phyloP scores from a whole-genome alignment of 2,329 filamentous ascomycete species.

The Trichocomaceae sp. region DNA sequence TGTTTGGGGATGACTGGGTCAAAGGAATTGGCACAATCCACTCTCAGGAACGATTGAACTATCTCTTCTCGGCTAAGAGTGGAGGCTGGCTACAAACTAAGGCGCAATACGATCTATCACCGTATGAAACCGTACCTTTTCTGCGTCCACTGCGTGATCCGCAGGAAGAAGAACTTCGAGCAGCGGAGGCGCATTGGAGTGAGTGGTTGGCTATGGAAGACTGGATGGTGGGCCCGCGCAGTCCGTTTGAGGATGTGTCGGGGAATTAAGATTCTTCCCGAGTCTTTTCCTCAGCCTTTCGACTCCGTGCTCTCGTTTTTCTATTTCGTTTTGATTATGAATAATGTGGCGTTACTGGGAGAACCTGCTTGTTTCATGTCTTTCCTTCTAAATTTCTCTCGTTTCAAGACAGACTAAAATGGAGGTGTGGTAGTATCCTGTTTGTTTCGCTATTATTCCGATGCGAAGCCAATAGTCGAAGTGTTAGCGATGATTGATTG shows the following conservation, averaged over 20 bases:
- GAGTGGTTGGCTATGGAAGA: constrained; percentile 96
- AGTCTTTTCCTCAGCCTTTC: neutral
- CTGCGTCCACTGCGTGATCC: constrained; percentile 70
- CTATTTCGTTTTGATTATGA: constrained; percentile 3
- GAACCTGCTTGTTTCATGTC: neutral
- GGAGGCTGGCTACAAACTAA: constrained; percentile 85
- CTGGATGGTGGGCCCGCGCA: constrained; percentile 84
- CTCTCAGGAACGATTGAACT: constrained; percentile 84
- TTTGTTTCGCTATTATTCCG: neutral
- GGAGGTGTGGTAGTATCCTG: neutral
- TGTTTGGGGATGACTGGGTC: constrained; percentile 85
- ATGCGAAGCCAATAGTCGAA: neutral
- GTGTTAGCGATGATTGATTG: neutral
- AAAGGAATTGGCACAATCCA: constrained; percentile 73
- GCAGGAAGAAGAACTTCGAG: constrained; percentile 69
- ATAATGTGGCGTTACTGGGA: neutral
- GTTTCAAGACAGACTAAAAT: neutral
- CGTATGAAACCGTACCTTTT: constrained; percentile 79
- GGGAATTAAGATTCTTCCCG: neutral
- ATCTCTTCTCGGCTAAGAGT: constrained; percentile 89
- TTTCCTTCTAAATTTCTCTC: neutral
- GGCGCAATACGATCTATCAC: constrained; percentile 77
- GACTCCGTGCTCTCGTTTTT: neutral
- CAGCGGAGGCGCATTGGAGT: constrained; percentile 79
- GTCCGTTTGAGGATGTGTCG: constrained; percentile 22